phyloP scores from a whole-genome alignment of 2,329 filamentous ascomycete genomes.

The Penicillium crustosum region DNA sequence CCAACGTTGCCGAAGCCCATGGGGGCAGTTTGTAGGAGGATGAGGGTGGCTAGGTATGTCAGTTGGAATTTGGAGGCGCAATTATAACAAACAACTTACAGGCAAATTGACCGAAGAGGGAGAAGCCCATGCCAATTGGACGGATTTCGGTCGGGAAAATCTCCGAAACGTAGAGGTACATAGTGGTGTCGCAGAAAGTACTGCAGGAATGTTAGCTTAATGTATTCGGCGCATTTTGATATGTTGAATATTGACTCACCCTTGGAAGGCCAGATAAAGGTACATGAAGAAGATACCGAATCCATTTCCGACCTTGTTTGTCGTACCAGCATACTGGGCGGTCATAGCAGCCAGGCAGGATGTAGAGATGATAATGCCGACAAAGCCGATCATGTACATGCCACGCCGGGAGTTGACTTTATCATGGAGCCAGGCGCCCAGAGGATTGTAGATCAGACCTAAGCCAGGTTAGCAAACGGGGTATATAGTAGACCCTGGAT shows the following conservation, averaged over 20 bases:
- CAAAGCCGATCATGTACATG: constrained; percentile 47
- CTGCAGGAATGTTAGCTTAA: constrained; percentile 25
- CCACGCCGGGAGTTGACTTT: constrained; percentile 40
- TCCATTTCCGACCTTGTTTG: constrained; percentile 42
- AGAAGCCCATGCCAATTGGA: constrained; percentile 54
- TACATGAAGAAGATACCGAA: constrained; percentile 46
- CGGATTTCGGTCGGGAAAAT: constrained; percentile 53
- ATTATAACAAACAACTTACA: constrained; percentile 19
- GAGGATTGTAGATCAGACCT: constrained; percentile 44
- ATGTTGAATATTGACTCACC: constrained; percentile 25
- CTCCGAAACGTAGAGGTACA: constrained; percentile 49
- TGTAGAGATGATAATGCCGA: constrained; percentile 43
- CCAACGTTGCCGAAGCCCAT: constrained; percentile 47
- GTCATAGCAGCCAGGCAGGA: constrained; percentile 44
- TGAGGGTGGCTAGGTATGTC: constrained; percentile 42
- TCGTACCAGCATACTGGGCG: constrained; percentile 40
- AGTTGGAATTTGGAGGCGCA: neutral
- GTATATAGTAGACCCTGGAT: neutral
- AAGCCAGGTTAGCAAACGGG: constrained; percentile 11
- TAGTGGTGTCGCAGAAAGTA: constrained; percentile 49
- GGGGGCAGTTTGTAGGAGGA: constrained; percentile 50
- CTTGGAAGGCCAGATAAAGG: constrained; percentile 52
- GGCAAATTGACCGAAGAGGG: constrained; percentile 52
- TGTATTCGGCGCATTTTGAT: neutral
- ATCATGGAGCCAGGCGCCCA: constrained; percentile 40